These are phyloP conservation scores for Hypoxylon sp. DNA, from an alignment of 2,329 filamentous ascomycete genomes.

Conservation along the genomic window DNA sequence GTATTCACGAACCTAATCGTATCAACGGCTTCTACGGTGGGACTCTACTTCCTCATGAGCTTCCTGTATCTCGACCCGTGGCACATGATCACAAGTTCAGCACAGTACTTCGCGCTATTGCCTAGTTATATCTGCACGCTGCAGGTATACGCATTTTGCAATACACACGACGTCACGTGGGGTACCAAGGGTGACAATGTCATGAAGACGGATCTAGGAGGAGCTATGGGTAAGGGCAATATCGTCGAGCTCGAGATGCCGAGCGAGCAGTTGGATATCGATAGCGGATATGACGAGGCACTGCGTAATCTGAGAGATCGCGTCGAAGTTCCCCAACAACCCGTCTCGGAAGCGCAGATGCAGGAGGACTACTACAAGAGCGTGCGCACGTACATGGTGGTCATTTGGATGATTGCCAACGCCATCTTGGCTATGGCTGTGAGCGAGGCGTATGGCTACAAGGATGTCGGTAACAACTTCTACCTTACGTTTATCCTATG, in stretches of 20 bases:
- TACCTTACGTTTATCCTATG: conserved; percentile 96
- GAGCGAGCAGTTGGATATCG: conserved; percentile 96
- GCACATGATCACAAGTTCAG: conserved; percentile 96
- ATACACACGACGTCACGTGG: conserved; percentile 99
- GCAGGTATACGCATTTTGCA: conserved; percentile 99
- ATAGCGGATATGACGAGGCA: conserved; percentile 96
- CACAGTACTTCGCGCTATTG: conserved; percentile 92
- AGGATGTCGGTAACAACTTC: conserved; percentile 82
- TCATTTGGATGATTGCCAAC: conserved; percentile 93
- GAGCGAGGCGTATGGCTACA: conserved; percentile 83
- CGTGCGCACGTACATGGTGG: conserved; percentile 97
- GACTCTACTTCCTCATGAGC: conserved; percentile 96
- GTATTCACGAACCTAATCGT: conserved; percentile 96
- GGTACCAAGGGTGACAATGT: conserved; percentile 99
- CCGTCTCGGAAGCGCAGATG: conserved; percentile 80
- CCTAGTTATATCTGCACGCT: conserved; percentile 96
- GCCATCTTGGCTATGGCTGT: conserved; percentile 94
- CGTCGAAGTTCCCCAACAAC: conserved; percentile 79
- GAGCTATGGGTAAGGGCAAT: conserved; percentile 81
- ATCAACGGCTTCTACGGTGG: conserved; percentile 88
- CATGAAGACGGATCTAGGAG: conserved; percentile 90
- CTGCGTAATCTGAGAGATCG: conserved; percentile 95
- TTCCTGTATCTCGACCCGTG: conserved; percentile 98
- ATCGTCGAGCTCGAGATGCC: conserved; percentile 98
- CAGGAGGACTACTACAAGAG: conserved; percentile 99